phyloP scores from a whole-genome alignment of 768 basidiomycete genomes.

The Neoboletus magnificus region DNA sequence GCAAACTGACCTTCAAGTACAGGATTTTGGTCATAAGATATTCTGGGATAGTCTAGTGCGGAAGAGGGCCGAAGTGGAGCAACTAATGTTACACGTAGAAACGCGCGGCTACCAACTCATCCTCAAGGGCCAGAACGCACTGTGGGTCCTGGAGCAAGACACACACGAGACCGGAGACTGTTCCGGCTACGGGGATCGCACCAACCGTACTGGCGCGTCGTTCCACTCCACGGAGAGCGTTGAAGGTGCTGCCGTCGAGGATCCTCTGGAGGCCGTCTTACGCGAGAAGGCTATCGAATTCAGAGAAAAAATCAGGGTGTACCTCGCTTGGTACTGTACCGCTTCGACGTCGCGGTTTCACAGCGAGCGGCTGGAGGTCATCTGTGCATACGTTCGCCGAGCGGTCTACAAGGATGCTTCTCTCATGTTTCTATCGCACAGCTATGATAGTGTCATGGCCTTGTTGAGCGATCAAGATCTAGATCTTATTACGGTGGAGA shows the following conservation, averaged over 20 bases:
- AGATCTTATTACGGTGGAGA: conserved; percentile 32
- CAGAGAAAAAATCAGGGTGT: conserved; percentile 32
- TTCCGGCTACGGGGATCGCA: conserved; percentile 13
- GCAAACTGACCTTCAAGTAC: neutral
- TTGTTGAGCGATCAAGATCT: conserved; percentile 30
- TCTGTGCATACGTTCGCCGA: conserved; percentile 37
- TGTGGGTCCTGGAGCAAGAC: conserved; percentile 35
- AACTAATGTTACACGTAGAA: conserved; percentile 31
- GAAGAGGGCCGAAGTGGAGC: conserved; percentile 31
- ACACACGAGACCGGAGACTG: conserved; percentile 22
- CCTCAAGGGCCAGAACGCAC: conserved; percentile 33
- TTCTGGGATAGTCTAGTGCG: conserved; percentile 36
- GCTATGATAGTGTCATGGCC: conserved; percentile 28
- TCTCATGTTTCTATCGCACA: conserved; percentile 37
- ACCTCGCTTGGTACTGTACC: conserved; percentile 34
- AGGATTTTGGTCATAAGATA: conserved; percentile 41
- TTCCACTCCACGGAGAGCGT: conserved; percentile 9
- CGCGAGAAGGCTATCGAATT: conserved; percentile 32
- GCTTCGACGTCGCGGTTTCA: conserved; percentile 31
- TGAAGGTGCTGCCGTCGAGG: conserved; percentile 13
- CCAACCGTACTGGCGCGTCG: neutral
- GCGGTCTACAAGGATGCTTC: conserved; percentile 36
- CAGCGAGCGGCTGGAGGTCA: conserved; percentile 33
- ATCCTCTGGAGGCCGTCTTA: conserved; percentile 35
- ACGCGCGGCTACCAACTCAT: conserved; percentile 35